Evolutionary conservation across 306 rosid genomes (phyloP).

Genomic region (Acacia melanoxylon): DNA sequence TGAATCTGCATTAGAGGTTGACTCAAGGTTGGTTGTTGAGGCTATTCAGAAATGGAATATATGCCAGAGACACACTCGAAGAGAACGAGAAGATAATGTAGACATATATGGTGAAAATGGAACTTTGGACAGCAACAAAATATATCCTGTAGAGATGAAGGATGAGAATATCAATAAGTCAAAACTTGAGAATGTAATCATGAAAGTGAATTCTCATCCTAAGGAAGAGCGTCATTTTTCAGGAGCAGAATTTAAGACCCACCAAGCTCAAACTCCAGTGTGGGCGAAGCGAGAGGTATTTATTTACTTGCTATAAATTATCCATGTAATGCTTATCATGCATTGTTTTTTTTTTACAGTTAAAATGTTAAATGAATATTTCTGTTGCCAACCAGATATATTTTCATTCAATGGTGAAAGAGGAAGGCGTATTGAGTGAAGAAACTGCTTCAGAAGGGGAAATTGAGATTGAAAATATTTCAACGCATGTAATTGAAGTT

Average conservation of each 20-base stretch:
- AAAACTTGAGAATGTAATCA: slow-evolving; percentile 35
- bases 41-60: slow-evolving; percentile 81
- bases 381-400: slow-evolving; percentile 53
- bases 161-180: slow-evolving; percentile 39
- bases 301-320: slow-evolving; percentile 2
- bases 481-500: slow-evolving; percentile 55
- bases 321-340: neutral
- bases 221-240: slow-evolving; percentile 65
- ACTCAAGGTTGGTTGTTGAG: slow-evolving; percentile 63
- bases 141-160: slow-evolving; percentile 46
- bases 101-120: slow-evolving; percentile 80
- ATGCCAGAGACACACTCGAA: slow-evolving; percentile 53
- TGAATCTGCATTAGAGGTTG: slow-evolving; percentile 48
- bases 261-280: slow-evolving; percentile 52
- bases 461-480: slow-evolving; percentile 62
- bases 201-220: slow-evolving; percentile 43
- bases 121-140: slow-evolving; percentile 42
- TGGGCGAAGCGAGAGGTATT: slow-evolving; percentile 71
- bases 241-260: slow-evolving; percentile 83
- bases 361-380: slow-evolving; percentile 17
- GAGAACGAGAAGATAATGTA: slow-evolving; percentile 60
- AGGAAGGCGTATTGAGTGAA: slow-evolving; percentile 37
- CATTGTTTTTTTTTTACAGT: slow-evolving; percentile 17
- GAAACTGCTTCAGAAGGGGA: slow-evolving; percentile 50
- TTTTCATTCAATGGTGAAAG: slow-evolving; percentile 60